phyloP scores from a whole-genome alignment of 495 filamentous ascomycete species.

The Lophiostoma macrostomum region DNA sequence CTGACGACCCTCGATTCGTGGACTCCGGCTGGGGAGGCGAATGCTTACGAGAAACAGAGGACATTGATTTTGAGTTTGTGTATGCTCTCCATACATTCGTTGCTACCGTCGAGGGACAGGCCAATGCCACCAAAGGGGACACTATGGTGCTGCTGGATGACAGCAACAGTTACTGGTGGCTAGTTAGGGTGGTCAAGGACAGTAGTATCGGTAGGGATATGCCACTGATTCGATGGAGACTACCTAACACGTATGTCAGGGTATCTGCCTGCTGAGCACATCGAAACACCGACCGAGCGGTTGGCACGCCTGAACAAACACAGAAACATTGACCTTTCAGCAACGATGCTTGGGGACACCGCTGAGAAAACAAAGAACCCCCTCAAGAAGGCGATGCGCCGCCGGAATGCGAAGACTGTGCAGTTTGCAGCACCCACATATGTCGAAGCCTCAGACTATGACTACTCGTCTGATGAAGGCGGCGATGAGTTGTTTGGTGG shows the following conservation, averaged over 20 bases:
- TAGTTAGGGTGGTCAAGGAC: conserved; percentile 94
- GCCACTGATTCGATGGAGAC: not conserved
- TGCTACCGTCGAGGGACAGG: conserved; percentile 95
- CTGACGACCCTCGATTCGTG: conserved; percentile 55
- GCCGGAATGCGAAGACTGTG: conserved; percentile 85
- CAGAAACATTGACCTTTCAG: conserved; percentile 92
- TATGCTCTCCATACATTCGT: conserved; percentile 98
- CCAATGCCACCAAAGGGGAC: conserved; percentile 96
- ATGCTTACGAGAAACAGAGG: conserved; percentile 83
- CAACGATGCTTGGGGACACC: conserved; percentile 91
- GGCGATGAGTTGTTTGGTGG: conserved; percentile 53
- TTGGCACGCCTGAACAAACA: conserved; percentile 95
- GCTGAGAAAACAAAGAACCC: conserved; percentile 85
- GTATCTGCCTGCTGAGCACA: conserved; percentile 95
- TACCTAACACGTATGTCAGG: conserved; percentile 51
- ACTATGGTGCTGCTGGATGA: conserved; percentile 99
- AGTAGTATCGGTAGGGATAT: conserved; percentile 84
- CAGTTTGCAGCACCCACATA: conserved; percentile 84
- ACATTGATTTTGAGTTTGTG: conserved; percentile 99
- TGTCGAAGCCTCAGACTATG: conserved; percentile 84
- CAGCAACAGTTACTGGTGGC: conserved; percentile 99
- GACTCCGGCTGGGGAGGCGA: conserved; percentile 70
- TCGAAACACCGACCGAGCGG: conserved; percentile 95
- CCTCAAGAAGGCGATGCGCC: conserved; percentile 82
- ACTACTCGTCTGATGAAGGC: conserved; percentile 82